Evolutionary conservation across 805 yeast genomes (phyloP).

Genomic region (Metschnikowia vanudenii): DNA sequence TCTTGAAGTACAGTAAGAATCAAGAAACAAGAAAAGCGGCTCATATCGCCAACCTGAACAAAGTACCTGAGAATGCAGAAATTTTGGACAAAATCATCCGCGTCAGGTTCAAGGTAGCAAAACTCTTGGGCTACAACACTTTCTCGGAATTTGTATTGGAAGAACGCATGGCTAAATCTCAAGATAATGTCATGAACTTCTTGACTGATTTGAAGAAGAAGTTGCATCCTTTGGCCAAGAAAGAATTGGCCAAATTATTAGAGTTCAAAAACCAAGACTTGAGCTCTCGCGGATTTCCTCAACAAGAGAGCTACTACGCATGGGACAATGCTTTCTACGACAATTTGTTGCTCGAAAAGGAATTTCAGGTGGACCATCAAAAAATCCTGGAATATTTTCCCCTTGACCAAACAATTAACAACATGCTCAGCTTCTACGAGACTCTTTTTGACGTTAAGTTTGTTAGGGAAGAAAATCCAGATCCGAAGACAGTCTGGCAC

Average conservation of each 20-base stretch:
- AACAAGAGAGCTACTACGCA: constrained; percentile 44
- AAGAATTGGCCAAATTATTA: constrained; percentile 50
- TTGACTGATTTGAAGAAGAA: constrained; percentile 59
- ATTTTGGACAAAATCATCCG: constrained; percentile 59
- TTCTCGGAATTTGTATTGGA: constrained; percentile 73
- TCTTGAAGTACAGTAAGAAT: constrained; percentile 65
- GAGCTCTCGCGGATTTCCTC: constrained; percentile 41
- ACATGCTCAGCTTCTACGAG: constrained; percentile 73
- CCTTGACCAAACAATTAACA: constrained; percentile 58
- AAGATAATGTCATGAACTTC: constrained; percentile 58
- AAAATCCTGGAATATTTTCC: constrained; percentile 80
- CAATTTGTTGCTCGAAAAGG: constrained; percentile 61
- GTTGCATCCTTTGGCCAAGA: constrained; percentile 56
- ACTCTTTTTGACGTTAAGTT: constrained; percentile 67
- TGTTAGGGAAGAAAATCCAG: constrained; percentile 44
- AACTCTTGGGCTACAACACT: constrained; percentile 60
- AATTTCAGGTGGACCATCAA: constrained; percentile 69
- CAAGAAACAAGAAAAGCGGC: constrained; percentile 67
- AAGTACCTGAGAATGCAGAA: constrained; percentile 58
- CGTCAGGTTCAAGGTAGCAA: constrained; percentile 61
- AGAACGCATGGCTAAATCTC: constrained; percentile 75
- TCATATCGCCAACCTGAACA: constrained; percentile 64
- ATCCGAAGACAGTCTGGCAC: constrained; percentile 62
- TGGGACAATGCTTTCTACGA: constrained; percentile 78
- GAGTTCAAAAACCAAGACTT: constrained; percentile 55